These are phyloP conservation scores for Yamadazyma membranifaciens DNA, from an alignment of 1,139 yeast species.

Conservation along the genomic window DNA sequence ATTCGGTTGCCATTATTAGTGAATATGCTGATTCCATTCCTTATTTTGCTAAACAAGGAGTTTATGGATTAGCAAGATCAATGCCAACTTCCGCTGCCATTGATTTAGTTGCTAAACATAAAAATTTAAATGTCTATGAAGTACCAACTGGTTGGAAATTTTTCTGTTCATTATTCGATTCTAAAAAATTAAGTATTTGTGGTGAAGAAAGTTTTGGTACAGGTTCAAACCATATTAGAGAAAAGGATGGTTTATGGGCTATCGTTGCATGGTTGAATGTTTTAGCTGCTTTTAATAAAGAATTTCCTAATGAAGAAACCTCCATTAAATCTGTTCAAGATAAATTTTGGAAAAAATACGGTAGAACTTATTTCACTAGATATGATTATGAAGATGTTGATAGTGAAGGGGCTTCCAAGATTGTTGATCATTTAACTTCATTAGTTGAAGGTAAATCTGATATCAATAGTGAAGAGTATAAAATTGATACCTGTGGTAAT, in stretches of 20 bases:
- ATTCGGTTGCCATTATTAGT: slow-evolving; percentile 95
- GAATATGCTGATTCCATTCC: slow-evolving; percentile 90
- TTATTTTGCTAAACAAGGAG: slow-evolving; percentile 82
- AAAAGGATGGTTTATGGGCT: slow-evolving; percentile 98
- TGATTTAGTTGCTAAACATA: slow-evolving; percentile 82
- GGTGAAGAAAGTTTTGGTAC: slow-evolving; percentile 99
- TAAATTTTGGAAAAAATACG: slow-evolving; percentile 88
- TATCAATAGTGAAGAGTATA: slow-evolving; percentile 44
- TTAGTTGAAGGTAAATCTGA: slow-evolving; percentile 44
- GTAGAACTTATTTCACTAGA: slow-evolving; percentile 97
- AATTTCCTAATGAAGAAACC: slow-evolving; percentile 52
- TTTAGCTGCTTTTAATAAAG: slow-evolving; percentile 72
- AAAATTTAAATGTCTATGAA: slow-evolving; percentile 78
- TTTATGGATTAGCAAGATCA: slow-evolving; percentile 93
- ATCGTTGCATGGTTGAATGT: slow-evolving; percentile 96
- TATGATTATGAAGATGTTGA: slow-evolving; percentile 89
- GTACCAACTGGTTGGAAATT: slow-evolving; percentile 99
- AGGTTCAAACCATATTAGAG: slow-evolving; percentile 95
- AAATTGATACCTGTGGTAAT: slow-evolving; percentile 75
- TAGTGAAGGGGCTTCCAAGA: slow-evolving; percentile 69
- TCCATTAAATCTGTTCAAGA: slow-evolving; percentile 79
- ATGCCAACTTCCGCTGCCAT: slow-evolving; percentile 98
- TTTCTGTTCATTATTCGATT: slow-evolving; percentile 92
- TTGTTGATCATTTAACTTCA: slow-evolving; percentile 56
- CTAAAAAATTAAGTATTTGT: slow-evolving; percentile 89